These are phyloP conservation scores for Moesziomyces aphidis DNA, from an alignment of 1,284 basidiomycete genomes.

Conservation along the genomic window DNA sequence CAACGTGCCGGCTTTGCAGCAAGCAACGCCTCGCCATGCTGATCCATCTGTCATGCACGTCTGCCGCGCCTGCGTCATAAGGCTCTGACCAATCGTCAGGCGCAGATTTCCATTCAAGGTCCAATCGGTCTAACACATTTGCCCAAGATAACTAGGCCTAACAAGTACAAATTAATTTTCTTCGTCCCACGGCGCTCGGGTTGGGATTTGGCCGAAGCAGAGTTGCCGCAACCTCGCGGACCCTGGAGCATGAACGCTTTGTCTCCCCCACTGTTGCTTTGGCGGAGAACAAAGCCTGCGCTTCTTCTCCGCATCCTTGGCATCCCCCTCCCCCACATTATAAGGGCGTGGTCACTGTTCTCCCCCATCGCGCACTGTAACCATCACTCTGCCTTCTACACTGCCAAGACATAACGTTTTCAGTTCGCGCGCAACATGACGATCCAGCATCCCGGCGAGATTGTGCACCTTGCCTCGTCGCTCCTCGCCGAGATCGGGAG, in stretches of 20 bases:
- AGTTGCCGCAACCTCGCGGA: neutral
- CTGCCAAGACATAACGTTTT: neutral
- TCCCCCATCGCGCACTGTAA: too few relatives aligned
- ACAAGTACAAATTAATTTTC: neutral
- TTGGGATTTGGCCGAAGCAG: neutral
- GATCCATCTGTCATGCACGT: too few relatives aligned
- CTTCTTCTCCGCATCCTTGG: conserved; percentile 13
- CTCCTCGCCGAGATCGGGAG: conserved; percentile 16
- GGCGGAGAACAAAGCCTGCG: conserved; percentile 1
- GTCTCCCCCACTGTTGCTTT: conserved; percentile 1
- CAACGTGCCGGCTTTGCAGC: too few relatives aligned
- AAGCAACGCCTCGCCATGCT: too few relatives aligned
- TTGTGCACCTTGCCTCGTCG: conserved; percentile 23
- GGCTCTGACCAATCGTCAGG: too few relatives aligned
- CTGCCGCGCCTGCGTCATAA: too few relatives aligned
- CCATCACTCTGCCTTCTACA: neutral
- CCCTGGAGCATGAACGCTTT: neutral
- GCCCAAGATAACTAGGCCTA: neutral
- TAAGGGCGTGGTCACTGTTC: neutral
- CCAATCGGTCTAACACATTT: too few relatives aligned
- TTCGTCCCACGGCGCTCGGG: neutral
- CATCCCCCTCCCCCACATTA: neutral
- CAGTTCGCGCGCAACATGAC: conserved; percentile 8
- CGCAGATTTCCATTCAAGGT: too few relatives aligned
- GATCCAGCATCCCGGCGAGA: conserved; percentile 1